These are phyloP conservation scores for Phytophthora europaea DNA, from an alignment of 352 stramenopile genomes.

Conservation along the genomic window DNA sequence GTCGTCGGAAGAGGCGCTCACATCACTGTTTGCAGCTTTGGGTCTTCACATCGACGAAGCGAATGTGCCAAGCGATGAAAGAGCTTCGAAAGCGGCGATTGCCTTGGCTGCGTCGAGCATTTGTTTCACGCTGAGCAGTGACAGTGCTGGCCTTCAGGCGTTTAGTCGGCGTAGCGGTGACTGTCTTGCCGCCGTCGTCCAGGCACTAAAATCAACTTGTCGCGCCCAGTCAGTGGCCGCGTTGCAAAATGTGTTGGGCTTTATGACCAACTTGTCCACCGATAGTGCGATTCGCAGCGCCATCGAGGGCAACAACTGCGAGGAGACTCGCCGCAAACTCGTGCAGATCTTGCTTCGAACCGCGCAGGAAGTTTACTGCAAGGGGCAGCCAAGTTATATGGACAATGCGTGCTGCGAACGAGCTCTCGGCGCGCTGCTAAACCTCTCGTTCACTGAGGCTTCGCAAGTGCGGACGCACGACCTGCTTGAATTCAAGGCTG, in stretches of 20 bases:
- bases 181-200: slow-evolving; percentile 25
- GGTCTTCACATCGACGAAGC: slow-evolving; percentile 3
- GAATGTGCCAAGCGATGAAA: slow-evolving; percentile 14
- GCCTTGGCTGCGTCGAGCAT: slow-evolving; percentile 51
- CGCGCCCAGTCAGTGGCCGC: slow-evolving; percentile 1
- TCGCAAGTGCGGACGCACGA: slow-evolving; percentile 44
- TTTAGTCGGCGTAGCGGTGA: slow-evolving; percentile 15
- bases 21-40: slow-evolving; percentile 36
- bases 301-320: slow-evolving; percentile 27
- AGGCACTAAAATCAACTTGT: slow-evolving; percentile 16
- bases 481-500: slow-evolving; percentile 36
- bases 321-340: slow-evolving; percentile 30
- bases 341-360: slow-evolving; percentile 32
- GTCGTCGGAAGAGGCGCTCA: slow-evolving; percentile 23
- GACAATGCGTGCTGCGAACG: slow-evolving; percentile 45
- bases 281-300: slow-evolving; percentile 29
- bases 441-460: slow-evolving; percentile 59
- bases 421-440: slow-evolving; percentile 67
- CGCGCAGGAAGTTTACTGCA: slow-evolving; percentile 10
- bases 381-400: background rate
- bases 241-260: slow-evolving; percentile 57
- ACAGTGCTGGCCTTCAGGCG: slow-evolving; percentile 38
- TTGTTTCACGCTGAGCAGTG: slow-evolving; percentile 66
- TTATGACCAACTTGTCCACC: slow-evolving; percentile 74
- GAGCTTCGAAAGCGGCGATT: slow-evolving; percentile 14